These are phyloP conservation scores for Themeda triandra DNA, from an alignment of 176 grass and related monocot genomes.

Conservation along the genomic window DNA sequence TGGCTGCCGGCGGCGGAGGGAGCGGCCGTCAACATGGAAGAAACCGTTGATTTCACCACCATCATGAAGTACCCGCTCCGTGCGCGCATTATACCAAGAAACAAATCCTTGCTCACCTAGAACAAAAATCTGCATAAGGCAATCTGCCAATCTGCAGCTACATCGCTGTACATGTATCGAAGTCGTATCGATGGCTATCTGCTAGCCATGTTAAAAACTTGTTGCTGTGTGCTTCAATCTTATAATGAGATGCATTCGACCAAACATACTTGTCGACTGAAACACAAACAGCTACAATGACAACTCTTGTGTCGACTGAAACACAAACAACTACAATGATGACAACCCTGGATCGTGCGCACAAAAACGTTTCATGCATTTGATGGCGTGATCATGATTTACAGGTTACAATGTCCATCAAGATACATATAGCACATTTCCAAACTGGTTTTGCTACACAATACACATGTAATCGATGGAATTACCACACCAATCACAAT, in stretches of 20 bases:
- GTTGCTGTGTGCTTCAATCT: background rate
- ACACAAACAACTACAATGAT: background rate
- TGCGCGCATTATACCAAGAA: no score
- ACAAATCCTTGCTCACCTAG: background rate
- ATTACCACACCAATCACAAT: constrained; percentile 1
- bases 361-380: background rate
- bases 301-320: background rate
- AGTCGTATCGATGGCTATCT: background rate
- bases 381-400: background rate
- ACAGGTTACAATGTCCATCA: background rate
- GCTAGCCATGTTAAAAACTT: background rate
- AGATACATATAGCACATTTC: constrained; percentile 5
- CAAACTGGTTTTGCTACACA: background rate
- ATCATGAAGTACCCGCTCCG: no score
- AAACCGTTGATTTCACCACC: no score
- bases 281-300: background rate
- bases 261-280: background rate
- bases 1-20: background rate
- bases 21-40: no score
- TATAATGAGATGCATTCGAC: background rate
- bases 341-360: background rate
- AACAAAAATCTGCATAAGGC: background rate
- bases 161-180: background rate
- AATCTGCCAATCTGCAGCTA: background rate
- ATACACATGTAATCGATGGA: background rate